phyloP scores from a whole-genome alignment of 306 rosid genomes.

The Rosa multiflora region DNA sequence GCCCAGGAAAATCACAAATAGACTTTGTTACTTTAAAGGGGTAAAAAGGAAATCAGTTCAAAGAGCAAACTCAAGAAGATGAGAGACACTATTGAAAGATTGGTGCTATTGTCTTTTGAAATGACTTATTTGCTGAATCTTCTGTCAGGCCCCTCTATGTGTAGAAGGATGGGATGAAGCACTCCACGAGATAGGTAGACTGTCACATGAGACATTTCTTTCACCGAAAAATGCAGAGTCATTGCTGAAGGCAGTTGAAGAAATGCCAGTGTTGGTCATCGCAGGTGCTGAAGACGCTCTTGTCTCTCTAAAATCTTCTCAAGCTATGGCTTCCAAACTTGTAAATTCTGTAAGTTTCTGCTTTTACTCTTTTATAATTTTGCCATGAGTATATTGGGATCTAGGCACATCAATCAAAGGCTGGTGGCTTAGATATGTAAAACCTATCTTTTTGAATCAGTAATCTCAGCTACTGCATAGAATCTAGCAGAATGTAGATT shows the following conservation, averaged over 20 bases:
- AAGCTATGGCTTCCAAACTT: slow-evolving; percentile 82
- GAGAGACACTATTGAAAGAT: neutral
- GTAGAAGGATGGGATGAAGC: slow-evolving; percentile 98
- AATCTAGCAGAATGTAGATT: neutral
- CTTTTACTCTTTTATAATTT: neutral
- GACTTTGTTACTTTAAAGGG: neutral
- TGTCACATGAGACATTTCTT: slow-evolving; percentile 71
- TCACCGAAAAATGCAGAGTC: slow-evolving; percentile 58
- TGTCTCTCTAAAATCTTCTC: slow-evolving; percentile 72
- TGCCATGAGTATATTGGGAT: neutral
- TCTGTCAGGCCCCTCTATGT: slow-evolving; percentile 69
- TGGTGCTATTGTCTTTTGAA: neutral
- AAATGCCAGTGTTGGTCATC: slow-evolving; percentile 68
- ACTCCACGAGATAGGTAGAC: slow-evolving; percentile 88
- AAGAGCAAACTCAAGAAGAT: neutral
- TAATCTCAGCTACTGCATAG: neutral
- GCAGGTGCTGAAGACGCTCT: slow-evolving; percentile 82
- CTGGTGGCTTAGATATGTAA: neutral
- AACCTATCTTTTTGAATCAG: neutral
- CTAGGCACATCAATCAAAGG: neutral
- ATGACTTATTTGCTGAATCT: neutral
- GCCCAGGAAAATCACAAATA: neutral
- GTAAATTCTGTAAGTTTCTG: slow-evolving; percentile 65
- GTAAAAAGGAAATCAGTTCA: neutral
- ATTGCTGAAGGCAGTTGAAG: slow-evolving; percentile 64